Evolutionary conservation across 2,329 filamentous ascomycete species (phyloP).

Genomic region (Xylaria sp.): DNA sequence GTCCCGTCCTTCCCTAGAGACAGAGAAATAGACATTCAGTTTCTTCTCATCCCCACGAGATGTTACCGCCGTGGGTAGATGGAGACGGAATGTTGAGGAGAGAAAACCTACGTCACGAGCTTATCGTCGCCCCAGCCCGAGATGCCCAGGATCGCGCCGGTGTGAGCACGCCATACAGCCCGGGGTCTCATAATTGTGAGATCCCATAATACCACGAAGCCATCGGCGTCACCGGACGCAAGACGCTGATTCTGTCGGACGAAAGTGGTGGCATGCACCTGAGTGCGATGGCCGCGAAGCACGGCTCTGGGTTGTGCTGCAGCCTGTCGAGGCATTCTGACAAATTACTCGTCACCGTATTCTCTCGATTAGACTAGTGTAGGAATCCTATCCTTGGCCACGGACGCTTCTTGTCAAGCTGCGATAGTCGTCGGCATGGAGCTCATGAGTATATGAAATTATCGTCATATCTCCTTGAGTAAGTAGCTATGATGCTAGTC

Average conservation of each 20-base stretch:
- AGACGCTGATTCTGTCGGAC: constrained; percentile 78
- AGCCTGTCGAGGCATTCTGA: constrained; percentile 42
- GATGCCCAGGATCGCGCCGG: constrained; percentile 78
- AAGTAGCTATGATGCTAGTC: not conserved
- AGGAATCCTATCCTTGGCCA: not conserved
- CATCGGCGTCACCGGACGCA: constrained; percentile 87
- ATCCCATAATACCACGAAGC: constrained; percentile 89
- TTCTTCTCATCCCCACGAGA: not conserved
- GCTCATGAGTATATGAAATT: not conserved
- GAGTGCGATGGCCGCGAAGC: constrained; percentile 83
- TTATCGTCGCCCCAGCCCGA: constrained; percentile 75
- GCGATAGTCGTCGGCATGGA: not conserved
- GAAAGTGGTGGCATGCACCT: constrained; percentile 82
- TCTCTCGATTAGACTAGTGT: not conserved
- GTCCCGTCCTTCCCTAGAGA: constrained; percentile 84
- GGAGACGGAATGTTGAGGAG: not conserved
- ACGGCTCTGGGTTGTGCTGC: constrained; percentile 67
- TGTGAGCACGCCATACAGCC: constrained; percentile 88
- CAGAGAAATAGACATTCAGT: constrained; percentile 18
- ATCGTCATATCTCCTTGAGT: not conserved
- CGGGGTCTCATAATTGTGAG: constrained; percentile 81
- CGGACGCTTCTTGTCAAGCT: not conserved
- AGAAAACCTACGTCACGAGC: constrained; percentile 79
- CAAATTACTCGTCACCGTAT: not conserved
- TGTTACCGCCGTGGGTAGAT: not conserved